A percentile compares a stretch with the other conserved stretches of the same genome.
Conservation (phyloP, 1,139 yeast genomes). For the Candida buenavistaensis region DNA sequence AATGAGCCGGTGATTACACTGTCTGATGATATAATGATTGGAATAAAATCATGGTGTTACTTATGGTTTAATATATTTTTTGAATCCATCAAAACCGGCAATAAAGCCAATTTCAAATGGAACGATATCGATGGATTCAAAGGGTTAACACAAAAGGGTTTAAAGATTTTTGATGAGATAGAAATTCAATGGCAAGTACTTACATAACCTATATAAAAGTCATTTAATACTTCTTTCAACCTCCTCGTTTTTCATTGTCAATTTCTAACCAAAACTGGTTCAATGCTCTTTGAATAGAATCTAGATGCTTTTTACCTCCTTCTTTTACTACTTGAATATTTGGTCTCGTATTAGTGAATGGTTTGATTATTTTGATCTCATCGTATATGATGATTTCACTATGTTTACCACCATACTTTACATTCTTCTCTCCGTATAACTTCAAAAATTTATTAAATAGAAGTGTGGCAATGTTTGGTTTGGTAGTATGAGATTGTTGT, state of each 20-base stretch:
- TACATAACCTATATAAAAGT: not conserved
- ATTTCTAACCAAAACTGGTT: slow-evolving; percentile 57
- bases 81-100: slow-evolving; percentile 7
- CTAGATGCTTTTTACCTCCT: slow-evolving; percentile 35
- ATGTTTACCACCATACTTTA: slow-evolving; percentile 20
- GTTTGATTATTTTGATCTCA: slow-evolving; percentile 28
- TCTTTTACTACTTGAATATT: slow-evolving; percentile 25
- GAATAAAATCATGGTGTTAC: slow-evolving; percentile 13
- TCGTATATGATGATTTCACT: slow-evolving; percentile 22
- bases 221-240: slow-evolving; percentile 29
- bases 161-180: slow-evolving; percentile 49
- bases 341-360: slow-evolving; percentile 29
- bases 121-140: slow-evolving; percentile 66
- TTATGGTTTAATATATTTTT: slow-evolving; percentile 16
- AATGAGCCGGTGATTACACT: slow-evolving; percentile 1
- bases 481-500: not conserved
- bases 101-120: slow-evolving; percentile 37
- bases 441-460: slow-evolving; percentile 22
- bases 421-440: slow-evolving; percentile 24
- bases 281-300: slow-evolving; percentile 52
- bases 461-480: slow-evolving; percentile 1
- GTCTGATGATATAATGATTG: slow-evolving; percentile 11
- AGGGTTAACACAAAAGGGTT: slow-evolving; percentile 60
- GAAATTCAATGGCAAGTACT: slow-evolving; percentile 35
- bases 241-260: slow-evolving; percentile 59